Percentiles rank a stretch among this genome's conserved stretches.
phyloP scores from a whole-genome alignment of 1,284 basidiomycete species.

The Polyporus tsugae region DNA sequence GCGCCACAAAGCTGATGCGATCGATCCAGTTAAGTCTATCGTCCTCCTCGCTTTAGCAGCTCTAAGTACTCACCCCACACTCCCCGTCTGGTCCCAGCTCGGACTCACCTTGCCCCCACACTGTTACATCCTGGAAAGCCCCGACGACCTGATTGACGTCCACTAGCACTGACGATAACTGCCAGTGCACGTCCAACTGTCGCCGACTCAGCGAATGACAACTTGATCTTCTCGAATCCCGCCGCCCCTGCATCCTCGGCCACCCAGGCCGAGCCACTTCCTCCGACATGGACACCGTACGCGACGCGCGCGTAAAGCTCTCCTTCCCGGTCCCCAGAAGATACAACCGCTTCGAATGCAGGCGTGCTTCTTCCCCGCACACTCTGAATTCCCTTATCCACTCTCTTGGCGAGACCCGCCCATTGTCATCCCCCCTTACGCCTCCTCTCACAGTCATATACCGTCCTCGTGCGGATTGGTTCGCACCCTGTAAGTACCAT shows the following conservation, averaged over 20 bases:
- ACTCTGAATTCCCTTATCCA: not conserved
- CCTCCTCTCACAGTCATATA: not conserved
- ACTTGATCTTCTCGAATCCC: slow-evolving; percentile 4
- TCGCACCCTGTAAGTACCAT: slow-evolving; percentile 3
- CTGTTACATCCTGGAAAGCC: not conserved
- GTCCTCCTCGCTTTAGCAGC: not conserved
- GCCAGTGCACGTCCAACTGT: not conserved
- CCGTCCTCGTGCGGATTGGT: not conserved
- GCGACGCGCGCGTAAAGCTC: not conserved
- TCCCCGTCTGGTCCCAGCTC: not conserved
- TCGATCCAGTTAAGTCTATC: not conserved
- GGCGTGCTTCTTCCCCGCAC: not conserved
- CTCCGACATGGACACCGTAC: not conserved
- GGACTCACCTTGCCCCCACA: not conserved
- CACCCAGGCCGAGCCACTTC: not conserved
- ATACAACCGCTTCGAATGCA: not conserved
- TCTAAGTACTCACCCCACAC: not conserved
- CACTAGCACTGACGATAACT: not conserved
- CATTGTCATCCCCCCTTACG: not conserved
- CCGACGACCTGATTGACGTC: not conserved
- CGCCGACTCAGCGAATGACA: not conserved
- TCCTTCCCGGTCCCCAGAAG: not conserved
- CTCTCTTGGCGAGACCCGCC: not conserved
- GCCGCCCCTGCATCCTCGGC: not conserved
- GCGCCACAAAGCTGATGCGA: not conserved